These are phyloP conservation scores for Gonapodya prolifera DNA, from an alignment of 192 early-diverging fungal species.

Conservation along the genomic window DNA sequence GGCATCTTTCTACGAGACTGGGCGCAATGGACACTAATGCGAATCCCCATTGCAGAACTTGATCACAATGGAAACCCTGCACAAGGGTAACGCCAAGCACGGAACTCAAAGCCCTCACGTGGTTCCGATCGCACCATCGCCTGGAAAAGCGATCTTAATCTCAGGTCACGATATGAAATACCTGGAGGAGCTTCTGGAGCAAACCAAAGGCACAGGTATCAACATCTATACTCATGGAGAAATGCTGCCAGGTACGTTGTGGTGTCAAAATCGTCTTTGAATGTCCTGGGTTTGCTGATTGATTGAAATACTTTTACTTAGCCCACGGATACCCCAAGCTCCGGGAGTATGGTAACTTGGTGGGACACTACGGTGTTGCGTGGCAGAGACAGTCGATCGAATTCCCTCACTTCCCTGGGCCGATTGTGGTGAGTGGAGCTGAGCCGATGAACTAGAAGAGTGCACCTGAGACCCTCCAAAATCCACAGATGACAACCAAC, in stretches of 20 bases:
- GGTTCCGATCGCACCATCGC: not conserved
- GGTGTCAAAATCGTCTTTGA: no score
- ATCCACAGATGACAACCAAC: constrained; percentile 1
- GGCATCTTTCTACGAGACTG: no score
- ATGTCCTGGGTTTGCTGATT: no score
- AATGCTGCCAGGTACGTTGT: not conserved
- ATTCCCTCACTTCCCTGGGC: constrained; percentile 3
- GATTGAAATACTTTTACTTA: no score
- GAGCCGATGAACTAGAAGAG: no score
- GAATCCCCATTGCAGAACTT: no score
- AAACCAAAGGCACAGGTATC: constrained; percentile 5
- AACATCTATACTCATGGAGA: constrained; percentile 5
- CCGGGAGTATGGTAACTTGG: constrained; percentile 1
- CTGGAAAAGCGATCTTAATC: constrained; percentile 1
- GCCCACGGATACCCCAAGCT: constrained; percentile 4
- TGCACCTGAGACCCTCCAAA: no score
- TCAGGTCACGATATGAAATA: constrained; percentile 5
- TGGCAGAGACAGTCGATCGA: not conserved
- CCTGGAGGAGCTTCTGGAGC: constrained; percentile 4
- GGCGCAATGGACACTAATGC: no score
- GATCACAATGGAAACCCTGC: constrained; percentile 1
- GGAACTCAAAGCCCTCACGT: not conserved
- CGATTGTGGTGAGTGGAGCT: not conserved
- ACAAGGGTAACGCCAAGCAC: not conserved
- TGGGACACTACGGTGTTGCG: constrained; percentile 1